Evolutionary conservation across 352 stramenopile species (phyloP).

Genomic region (Pythium apleroticum): DNA sequence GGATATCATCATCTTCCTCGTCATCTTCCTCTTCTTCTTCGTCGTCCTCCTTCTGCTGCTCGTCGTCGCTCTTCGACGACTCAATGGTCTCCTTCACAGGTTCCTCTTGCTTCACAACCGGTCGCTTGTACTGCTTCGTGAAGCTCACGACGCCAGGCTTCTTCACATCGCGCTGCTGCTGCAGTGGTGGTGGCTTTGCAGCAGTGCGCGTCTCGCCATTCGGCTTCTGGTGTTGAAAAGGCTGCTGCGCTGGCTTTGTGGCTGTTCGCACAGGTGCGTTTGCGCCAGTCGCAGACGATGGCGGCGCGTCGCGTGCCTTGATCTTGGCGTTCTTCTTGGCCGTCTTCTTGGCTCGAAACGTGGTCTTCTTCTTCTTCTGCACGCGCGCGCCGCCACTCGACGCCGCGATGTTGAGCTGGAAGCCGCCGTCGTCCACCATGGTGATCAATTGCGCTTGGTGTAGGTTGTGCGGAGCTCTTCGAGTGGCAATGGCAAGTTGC

Average conservation of each 20-base stretch:
- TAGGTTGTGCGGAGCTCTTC: constrained; percentile 12
- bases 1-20: constrained; percentile 17
- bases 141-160: constrained; percentile 20
- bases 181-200: background rate
- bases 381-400: constrained; percentile 32
- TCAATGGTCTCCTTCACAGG: constrained; percentile 23
- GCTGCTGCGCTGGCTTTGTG: constrained; percentile 5
- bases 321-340: constrained; percentile 53
- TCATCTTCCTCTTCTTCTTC: constrained; percentile 21
- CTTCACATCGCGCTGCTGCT: constrained; percentile 21
- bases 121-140: constrained; percentile 7
- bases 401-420: constrained; percentile 81
- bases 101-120: constrained; percentile 3
- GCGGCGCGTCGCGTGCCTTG: constrained; percentile 23
- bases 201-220: background rate
- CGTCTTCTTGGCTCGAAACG: constrained; percentile 76
- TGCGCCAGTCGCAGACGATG: no score
- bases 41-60: constrained; percentile 15
- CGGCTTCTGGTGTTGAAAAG: background rate
- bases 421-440: constrained; percentile 46
- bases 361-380: constrained; percentile 69
- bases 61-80: constrained; percentile 12
- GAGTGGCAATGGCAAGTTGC: constrained; percentile 9
- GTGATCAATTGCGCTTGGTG: background rate
- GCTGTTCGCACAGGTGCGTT: background rate